Evolutionary conservation across 345 rosid genomes (phyloP).

Genomic region (Salix caprea): DNA sequence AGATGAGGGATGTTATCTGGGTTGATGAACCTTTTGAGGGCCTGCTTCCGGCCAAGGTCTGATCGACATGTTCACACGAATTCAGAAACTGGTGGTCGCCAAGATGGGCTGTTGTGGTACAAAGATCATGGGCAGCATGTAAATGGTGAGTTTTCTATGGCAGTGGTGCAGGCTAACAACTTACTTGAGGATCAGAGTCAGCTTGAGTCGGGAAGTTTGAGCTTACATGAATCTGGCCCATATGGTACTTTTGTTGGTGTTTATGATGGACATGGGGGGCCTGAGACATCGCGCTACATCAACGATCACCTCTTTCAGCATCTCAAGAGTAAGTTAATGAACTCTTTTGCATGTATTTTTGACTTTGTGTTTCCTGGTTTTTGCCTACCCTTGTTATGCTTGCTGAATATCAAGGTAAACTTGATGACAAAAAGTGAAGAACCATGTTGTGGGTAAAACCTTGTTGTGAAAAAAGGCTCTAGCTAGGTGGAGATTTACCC

Average conservation of each 20-base stretch:
- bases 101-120: slow-evolving; percentile 82
- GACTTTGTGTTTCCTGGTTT: slow-evolving; percentile 6
- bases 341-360: slow-evolving; percentile 2
- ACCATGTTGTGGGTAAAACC: no score
- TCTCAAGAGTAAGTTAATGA: slow-evolving; percentile 54
- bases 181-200: slow-evolving; percentile 92
- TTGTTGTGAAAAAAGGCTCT: no score
- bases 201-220: slow-evolving; percentile 76
- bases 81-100: slow-evolving; percentile 67
- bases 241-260: slow-evolving; percentile 84
- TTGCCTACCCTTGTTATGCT: neutral
- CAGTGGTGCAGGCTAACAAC: slow-evolving; percentile 88
- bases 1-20: slow-evolving; percentile 97
- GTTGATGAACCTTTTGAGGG: slow-evolving; percentile 69
- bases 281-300: slow-evolving; percentile 77
- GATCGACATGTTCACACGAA: slow-evolving; percentile 46
- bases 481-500: no score
- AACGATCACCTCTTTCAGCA: slow-evolving; percentile 72
- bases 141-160: slow-evolving; percentile 87
- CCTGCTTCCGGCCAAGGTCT: slow-evolving; percentile 83
- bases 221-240: slow-evolving; percentile 53
- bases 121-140: slow-evolving; percentile 69
- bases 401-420: neutral
- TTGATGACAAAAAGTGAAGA: no score
- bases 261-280: slow-evolving; percentile 90